Evolutionary conservation across 2,329 filamentous ascomycete species (phyloP), one percentile per base, ranked within the genome.

Genomic region (Chaetothyriales sp.): DNA sequence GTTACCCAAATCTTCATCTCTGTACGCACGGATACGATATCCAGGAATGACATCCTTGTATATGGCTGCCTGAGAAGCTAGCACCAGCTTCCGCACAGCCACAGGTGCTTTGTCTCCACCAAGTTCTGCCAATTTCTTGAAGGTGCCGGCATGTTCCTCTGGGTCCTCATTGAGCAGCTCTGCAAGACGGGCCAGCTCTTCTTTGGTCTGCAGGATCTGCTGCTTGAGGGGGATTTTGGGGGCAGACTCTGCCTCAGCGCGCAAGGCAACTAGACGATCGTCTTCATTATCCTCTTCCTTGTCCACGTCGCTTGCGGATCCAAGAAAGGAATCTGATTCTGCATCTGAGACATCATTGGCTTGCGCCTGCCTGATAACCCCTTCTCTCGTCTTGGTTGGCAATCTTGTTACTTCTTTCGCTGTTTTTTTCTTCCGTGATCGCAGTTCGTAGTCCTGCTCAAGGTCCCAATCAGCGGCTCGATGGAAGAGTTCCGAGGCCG

Each of bases 1-100:
- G 56, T 82, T 82, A 52, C 78, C 77, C 62, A 83, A 75, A 44
- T 83, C 80, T 28, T 87, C 83, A 53, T 93, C 86, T 0, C 77
- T 73, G 3, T 87, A 71, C 1, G 87, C 84, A 18, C 92, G 82
- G 71, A 98, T 96, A 54, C 92, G 78, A 66, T 98, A 98, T 19
- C 92, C 92, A 0, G 92, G 92, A 53, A 98, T 96, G 46, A 95
- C 78, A 67, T 96, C 92, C 66, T 90, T 95, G 73, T 90, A 98
- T 10, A 96, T 80, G 0, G 89, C 79, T 64, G 92, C 76, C 67
- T 95, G 89, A 19, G 92, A 87, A 46, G 83, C 85, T 56, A 98
- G 71, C 5, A 85, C 82, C 54, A 98, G 75, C 67, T 94, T 95
- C 70, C 86, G 83, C 49, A 98, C 81, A 1, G 83, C 81, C 12